Base-by-base conservation (phyloP, 805 yeast genomes). In the Pichia manshurica region DNA sequence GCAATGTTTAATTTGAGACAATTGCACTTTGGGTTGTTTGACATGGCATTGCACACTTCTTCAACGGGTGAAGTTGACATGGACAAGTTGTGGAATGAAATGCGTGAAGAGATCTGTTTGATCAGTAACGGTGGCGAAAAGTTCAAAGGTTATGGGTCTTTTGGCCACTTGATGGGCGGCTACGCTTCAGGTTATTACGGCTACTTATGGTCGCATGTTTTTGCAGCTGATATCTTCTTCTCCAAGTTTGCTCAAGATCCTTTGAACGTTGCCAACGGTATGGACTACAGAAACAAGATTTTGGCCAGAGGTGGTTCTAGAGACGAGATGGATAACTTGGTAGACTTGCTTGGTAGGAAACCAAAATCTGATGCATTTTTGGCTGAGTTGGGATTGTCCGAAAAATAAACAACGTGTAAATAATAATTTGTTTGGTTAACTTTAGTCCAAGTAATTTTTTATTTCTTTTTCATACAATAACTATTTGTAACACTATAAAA, bases 161-260 rank as follows among this genome's bases (percentile, higher is more conserved):
- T 87, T 62, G 87, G 87, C 2, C 96, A 87, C 61, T 77, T 86
- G 62, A 78, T 82, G 71, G 88, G 88, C 34, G 91, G 95, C 16
- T 87, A 87, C 63, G 91, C 86, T 46, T 81, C 90, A 10, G 89
- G 90, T 3, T 87, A 87, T 66, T 87, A 87, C 57, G 95, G 95
- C 2, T 87, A 87, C 63, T 66, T 87, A 68, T 87, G 88, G 82
- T 84, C 95, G 2, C 82, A 81, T 58, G 95, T 86, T 15, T 87
- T 82, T 70, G 93, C 95, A 1, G 77, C 87, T 6, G 96, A 87
- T 63, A 84, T 87, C 61, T 87, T 77, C 68, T 80, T 84, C 63
- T 67, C 86, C 4, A 75, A 77, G 58, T 87, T 87, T 72, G 76
- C 78, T 49, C 57, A 67, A 1, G 78, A 84, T 62, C 93, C 95